A percentile compares a stretch with the other conserved stretches of the same genome.
Evolutionary conservation across 768 basidiomycete genomes (phyloP).

Genomic region (Leccinum subtestaceum): DNA sequence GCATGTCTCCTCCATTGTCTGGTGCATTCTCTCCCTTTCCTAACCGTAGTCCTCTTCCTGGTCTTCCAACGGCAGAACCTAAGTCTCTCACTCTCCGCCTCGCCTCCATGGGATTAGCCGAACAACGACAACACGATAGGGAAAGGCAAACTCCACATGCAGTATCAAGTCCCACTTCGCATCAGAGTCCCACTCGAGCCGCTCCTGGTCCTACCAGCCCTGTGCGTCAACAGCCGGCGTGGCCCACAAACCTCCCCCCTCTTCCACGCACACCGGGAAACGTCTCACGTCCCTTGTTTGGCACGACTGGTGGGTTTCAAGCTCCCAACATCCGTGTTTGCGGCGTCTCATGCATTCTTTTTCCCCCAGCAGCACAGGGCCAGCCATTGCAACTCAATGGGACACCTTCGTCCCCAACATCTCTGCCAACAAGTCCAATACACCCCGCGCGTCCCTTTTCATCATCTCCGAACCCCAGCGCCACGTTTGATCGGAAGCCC

Average conservation of each 20-base stretch:
- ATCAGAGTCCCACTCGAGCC: conserved; percentile 17
- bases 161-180: not conserved
- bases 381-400: conserved; percentile 13
- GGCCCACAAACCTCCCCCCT: conserved; percentile 27
- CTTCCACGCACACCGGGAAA: conserved; percentile 28
- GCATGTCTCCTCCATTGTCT: conserved; percentile 8
- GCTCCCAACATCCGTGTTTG: not conserved
- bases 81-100: conserved; percentile 35
- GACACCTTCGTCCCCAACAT: conserved; percentile 6
- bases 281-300: conserved; percentile 12
- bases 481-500: conserved; percentile 24
- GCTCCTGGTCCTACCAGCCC: conserved; percentile 10
- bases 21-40: conserved; percentile 7
- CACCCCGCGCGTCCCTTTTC: conserved; percentile 12
- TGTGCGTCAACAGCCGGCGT: conserved; percentile 19
- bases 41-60: conserved; percentile 3
- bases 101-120: conserved; percentile 27
- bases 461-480: conserved; percentile 19
- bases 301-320: conserved; percentile 17
- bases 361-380: not conserved
- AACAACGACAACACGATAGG: conserved; percentile 20
- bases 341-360: conserved; percentile 6
- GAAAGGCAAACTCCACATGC: conserved; percentile 12
- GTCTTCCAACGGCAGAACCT: conserved; percentile 9
- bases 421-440: conserved; percentile 26